Evolutionary conservation across 2,329 filamentous ascomycete species (phyloP).

Genomic region (Penicillium paneum): DNA sequence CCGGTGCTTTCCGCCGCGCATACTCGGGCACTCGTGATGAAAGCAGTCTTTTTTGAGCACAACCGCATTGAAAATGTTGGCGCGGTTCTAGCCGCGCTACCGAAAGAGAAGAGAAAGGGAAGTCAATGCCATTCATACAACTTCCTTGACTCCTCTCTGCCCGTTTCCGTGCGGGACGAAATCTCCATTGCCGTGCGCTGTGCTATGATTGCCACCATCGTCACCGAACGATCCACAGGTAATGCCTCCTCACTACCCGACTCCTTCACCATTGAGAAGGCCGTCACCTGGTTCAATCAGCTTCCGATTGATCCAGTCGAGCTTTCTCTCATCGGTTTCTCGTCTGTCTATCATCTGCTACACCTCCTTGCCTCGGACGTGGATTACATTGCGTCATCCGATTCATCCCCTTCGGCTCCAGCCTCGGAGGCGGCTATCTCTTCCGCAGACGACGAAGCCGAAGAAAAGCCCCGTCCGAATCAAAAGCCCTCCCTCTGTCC

Average conservation of each 20-base stretch:
- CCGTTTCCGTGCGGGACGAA: slow-evolving; percentile 50
- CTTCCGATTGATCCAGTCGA: slow-evolving; percentile 44
- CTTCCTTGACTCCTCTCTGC: slow-evolving; percentile 55
- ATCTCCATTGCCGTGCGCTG: slow-evolving; percentile 57
- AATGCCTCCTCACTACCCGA: slow-evolving; percentile 33
- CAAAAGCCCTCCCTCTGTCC: slow-evolving; percentile 15
- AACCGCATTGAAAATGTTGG: slow-evolving; percentile 52
- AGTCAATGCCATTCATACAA: slow-evolving; percentile 36
- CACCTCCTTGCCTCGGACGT: slow-evolving; percentile 42
- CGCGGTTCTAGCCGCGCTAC: slow-evolving; percentile 54
- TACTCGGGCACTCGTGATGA: slow-evolving; percentile 56
- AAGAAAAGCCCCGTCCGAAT: slow-evolving; percentile 13
- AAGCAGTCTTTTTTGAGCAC: slow-evolving; percentile 56
- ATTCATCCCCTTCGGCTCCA: slow-evolving; percentile 30
- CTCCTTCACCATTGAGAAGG: slow-evolving; percentile 40
- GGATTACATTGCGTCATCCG: slow-evolving; percentile 37
- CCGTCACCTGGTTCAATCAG: slow-evolving; percentile 42
- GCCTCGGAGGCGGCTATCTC: slow-evolving; percentile 23
- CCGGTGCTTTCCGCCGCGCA: slow-evolving; percentile 73
- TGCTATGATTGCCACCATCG: slow-evolving; percentile 56
- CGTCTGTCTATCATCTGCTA: slow-evolving; percentile 42
- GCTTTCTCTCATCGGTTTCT: slow-evolving; percentile 42
- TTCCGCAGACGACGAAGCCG: slow-evolving; percentile 30
- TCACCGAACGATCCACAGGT: slow-evolving; percentile 38
- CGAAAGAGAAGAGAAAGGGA: slow-evolving; percentile 35